Conservation (phyloP, 2,329 filamentous ascomycete species). For the Fusarium piperis region DNA sequence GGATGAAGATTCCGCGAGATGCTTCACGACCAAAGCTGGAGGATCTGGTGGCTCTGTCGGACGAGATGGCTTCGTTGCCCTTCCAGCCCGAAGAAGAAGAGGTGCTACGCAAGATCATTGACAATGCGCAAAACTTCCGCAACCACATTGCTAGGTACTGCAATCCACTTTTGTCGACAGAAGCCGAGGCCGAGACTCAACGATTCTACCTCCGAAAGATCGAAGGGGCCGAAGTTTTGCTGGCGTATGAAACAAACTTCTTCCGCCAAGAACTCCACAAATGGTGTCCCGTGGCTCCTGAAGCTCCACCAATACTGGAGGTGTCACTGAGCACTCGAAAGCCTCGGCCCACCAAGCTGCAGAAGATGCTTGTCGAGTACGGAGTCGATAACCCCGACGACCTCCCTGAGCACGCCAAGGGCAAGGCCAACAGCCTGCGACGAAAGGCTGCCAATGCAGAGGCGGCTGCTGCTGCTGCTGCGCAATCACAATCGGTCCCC, state of each 20-base stretch:
- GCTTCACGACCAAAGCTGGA: conserved; percentile 95
- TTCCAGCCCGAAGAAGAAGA: conserved; percentile 98
- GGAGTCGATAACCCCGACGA: conserved; percentile 92
- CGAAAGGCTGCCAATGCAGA: conserved; percentile 74
- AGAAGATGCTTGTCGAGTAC: conserved; percentile 90
- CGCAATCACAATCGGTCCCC: conserved; percentile 29
- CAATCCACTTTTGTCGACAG: conserved; percentile 81
- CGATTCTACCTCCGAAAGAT: conserved; percentile 97
- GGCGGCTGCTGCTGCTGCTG: conserved; percentile 54
- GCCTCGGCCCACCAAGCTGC: conserved; percentile 93
- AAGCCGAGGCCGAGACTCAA: conserved; percentile 87
- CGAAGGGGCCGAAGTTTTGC: conserved; percentile 92
- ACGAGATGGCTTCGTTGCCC: conserved; percentile 81
- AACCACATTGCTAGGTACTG: conserved; percentile 83
- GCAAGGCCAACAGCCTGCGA: conserved; percentile 78
- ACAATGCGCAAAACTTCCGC: conserved; percentile 85
- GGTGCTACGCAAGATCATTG: conserved; percentile 84
- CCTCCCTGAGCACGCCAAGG: conserved; percentile 82
- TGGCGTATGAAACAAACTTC: conserved; percentile 96
- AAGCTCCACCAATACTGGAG: conserved; percentile 85
- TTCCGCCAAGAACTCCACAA: conserved; percentile 96
- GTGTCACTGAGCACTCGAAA: conserved; percentile 93
- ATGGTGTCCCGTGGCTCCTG: conserved; percentile 89
- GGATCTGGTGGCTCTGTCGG: conserved; percentile 83
- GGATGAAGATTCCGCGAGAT: conserved; percentile 95